phyloP scores from a whole-genome alignment of 257 asterid genomes.

The Solanum neorickii region DNA sequence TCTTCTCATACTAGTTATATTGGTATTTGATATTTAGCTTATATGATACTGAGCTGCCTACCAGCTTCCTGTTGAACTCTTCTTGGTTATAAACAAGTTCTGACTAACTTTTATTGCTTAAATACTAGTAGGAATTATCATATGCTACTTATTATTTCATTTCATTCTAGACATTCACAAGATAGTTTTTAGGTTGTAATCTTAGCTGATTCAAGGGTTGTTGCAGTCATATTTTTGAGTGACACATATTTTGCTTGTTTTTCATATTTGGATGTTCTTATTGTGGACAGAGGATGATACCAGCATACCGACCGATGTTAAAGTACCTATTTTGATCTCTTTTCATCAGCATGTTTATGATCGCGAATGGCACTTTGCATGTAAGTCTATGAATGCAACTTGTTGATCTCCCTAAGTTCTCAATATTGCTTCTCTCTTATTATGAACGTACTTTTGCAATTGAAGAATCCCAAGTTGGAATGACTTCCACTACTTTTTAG shows the following conservation, averaged over 20 bases:
- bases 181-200: neutral
- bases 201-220: neutral
- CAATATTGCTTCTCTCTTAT: neutral
- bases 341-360: conserved; percentile 78
- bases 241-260: neutral
- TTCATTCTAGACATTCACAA: neutral
- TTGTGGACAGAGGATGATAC: conserved; percentile 90
- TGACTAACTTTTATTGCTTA: neutral
- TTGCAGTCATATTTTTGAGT: neutral
- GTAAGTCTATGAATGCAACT: conserved; percentile 41
- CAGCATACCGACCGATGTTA: conserved; percentile 69
- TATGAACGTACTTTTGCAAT: neutral
- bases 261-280: conserved; percentile 1
- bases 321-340: conserved; percentile 75
- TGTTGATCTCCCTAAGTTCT: neutral
- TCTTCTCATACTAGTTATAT: neutral
- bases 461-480: neutral
- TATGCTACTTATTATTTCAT: neutral
- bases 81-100: neutral
- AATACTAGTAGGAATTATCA: neutral
- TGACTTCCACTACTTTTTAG: neutral
- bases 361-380: conserved; percentile 83
- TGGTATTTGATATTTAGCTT: neutral
- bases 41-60: neutral
- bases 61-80: neutral